Percentiles rank a stretch among this genome's conserved stretches.
Evolutionary conservation across 768 basidiomycete species (phyloP).

Genomic region (Galerina marginata): DNA sequence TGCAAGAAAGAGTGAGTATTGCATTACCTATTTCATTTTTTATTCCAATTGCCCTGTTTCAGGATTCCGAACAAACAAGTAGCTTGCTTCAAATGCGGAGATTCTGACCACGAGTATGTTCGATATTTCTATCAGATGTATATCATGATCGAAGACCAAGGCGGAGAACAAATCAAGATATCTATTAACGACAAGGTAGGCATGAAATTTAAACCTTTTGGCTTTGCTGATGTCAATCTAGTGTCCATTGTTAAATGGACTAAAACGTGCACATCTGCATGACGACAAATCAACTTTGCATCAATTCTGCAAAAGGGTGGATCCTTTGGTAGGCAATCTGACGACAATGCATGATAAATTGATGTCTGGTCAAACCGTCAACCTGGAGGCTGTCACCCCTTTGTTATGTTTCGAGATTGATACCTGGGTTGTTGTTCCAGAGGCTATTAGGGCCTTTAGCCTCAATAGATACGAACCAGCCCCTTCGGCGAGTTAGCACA

Average conservation of each 20-base stretch:
- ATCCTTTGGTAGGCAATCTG: conserved; percentile 54
- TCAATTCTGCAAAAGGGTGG: conserved; percentile 45
- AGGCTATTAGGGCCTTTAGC: conserved; percentile 30
- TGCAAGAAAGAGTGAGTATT: conserved; percentile 55
- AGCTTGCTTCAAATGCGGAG: conserved; percentile 58
- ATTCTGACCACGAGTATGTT: conserved; percentile 56
- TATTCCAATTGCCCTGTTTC: background rate
- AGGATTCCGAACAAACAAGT: conserved; percentile 51
- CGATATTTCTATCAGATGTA: conserved; percentile 54
- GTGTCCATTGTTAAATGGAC: conserved; percentile 50
- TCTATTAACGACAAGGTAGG: conserved; percentile 54
- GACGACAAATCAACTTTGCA: conserved; percentile 42
- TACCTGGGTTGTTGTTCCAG: conserved; percentile 31
- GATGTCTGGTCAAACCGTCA: conserved; percentile 9
- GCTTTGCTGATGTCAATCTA: conserved; percentile 22
- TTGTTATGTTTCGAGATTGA: conserved; percentile 27
- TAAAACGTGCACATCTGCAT: conserved; percentile 48
- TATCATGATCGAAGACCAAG: conserved; percentile 57
- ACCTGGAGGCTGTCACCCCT: conserved; percentile 11
- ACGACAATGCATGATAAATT: conserved; percentile 41
- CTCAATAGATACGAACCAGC: conserved; percentile 21
- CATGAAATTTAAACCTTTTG: background rate
- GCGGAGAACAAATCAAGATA: conserved; percentile 46
- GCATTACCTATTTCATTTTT: too few relatives aligned
- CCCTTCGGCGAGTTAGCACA: too few relatives aligned